Base-by-base conservation (phyloP, 805 yeast species). In the Cyberlindnera euphorbiae region DNA sequence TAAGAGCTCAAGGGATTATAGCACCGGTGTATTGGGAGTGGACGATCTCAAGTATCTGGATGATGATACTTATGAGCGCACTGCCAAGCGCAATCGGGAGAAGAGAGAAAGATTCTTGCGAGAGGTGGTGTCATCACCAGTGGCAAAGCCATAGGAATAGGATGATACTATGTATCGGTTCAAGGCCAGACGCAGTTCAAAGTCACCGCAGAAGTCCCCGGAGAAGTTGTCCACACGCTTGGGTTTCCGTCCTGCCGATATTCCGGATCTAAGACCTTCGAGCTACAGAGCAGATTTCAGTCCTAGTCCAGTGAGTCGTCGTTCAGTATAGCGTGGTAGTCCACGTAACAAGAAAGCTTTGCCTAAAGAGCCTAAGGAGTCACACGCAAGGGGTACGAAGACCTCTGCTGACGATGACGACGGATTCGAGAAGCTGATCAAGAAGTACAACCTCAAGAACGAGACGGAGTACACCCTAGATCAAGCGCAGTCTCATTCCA, bases 51-150 rank as follows among this genome's bases (percentile, higher is more conserved):
- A 45, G 15, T 49, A 41, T 29, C 29, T 47, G 22, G 45, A 51
- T 16, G 39, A 41, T 5, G 42, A 41, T n/a, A 28, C 37, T 0
- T 46, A 33, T 21, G 26, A 30, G 4, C 30, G 30, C 8, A 47
- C 37, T 13, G 6, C 30, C 6, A 24, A 30, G 16, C 18, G 21
- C 11, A 50, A 48, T 28, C 42, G 38, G 10, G 23, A 42, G 28
- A 49, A 50, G 21, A 41, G 53, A n/a, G 49, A 50, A 15, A 30
- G 32, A 16, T 42, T 47, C 22, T 25, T 49, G 9, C 14, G 32
- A 4, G 24, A 12, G 9, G 17, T 42, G 9, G 17, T 32, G 23
- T 23, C 35, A 2, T 24, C 37, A 4, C 41, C 38, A n/a, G n/a
- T n/a, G n/a, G n/a, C n/a, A n/a, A n/a, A n/a, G n/a, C n/a, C n/a